Conservation (phyloP, 192 early-diverging fungal genomes). For the Linnemannia exigua region DNA sequence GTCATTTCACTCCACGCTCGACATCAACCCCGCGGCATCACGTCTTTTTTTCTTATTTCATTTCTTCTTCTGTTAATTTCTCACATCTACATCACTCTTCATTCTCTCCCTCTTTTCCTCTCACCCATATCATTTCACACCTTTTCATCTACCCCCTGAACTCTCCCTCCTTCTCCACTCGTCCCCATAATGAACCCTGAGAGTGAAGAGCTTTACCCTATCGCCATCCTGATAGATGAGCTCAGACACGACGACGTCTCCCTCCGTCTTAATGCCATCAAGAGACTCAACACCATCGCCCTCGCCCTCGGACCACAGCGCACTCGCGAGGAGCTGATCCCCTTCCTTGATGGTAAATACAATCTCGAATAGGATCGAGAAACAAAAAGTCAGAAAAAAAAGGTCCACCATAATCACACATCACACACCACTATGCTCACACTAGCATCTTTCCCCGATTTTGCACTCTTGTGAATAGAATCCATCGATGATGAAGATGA, state of each 20-base stretch:
- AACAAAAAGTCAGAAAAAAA: constrained; percentile 1
- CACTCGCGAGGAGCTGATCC: constrained; percentile 95
- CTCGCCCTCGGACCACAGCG: constrained; percentile 95
- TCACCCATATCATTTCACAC: too few species aligned
- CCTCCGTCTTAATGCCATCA: constrained; percentile 87
- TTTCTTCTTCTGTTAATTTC: background rate
- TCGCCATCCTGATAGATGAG: constrained; percentile 93
- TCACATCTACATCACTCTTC: background rate
- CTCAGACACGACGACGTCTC: constrained; percentile 93
- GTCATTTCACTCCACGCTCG: background rate
- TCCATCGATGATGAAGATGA: constrained; percentile 99
- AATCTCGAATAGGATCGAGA: background rate
- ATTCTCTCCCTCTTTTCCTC: background rate
- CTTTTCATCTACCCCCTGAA: background rate
- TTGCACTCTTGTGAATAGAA: constrained; percentile 69
- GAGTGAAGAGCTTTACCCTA: constrained; percentile 78
- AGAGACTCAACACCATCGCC: constrained; percentile 87
- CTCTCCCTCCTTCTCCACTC: background rate
- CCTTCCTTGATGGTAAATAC: constrained; percentile 93
- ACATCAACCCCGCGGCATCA: constrained; percentile 2
- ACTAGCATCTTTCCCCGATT: background rate
- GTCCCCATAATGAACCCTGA: constrained; percentile 57
- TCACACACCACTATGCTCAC: background rate
- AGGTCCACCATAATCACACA: background rate
- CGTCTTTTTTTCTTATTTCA: background rate